These are phyloP conservation scores for Penicillium riverlandense DNA, from an alignment of 495 filamentous ascomycete genomes.

Conservation along the genomic window DNA sequence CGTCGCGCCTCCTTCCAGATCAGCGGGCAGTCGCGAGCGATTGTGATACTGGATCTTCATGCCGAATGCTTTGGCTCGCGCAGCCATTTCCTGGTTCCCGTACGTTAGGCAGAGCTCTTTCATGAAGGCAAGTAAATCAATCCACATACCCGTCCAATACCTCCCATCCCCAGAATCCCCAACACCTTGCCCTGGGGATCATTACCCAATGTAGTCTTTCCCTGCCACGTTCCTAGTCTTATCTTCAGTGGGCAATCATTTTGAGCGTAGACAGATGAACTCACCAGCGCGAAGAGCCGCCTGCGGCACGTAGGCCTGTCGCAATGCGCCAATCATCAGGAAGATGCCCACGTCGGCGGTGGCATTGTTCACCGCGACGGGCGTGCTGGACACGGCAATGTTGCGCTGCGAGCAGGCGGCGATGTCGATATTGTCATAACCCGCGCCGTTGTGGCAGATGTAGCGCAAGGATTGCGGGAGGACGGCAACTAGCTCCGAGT, in stretches of 20 bases:
- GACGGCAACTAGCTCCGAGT: slow-evolving; percentile 48
- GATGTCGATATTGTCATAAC: slow-evolving; percentile 77
- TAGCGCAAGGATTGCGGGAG: slow-evolving; percentile 65
- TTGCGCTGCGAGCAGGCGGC: slow-evolving; percentile 56
- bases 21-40: slow-evolving; percentile 46
- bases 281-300: slow-evolving; percentile 52
- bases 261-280: slow-evolving; percentile 10
- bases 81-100: slow-evolving; percentile 54
- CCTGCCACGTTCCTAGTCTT: slow-evolving; percentile 19
- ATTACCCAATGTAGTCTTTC: slow-evolving; percentile 47
- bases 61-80: slow-evolving; percentile 60
- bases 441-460: slow-evolving; percentile 80
- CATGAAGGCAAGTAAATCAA: no score
- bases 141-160: slow-evolving; percentile 53
- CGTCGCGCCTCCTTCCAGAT: slow-evolving; percentile 49
- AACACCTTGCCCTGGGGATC: slow-evolving; percentile 67
- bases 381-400: slow-evolving; percentile 59
- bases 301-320: slow-evolving; percentile 57
- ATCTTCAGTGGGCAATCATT: slow-evolving; percentile 27
- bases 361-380: slow-evolving; percentile 60
- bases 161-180: slow-evolving; percentile 81
- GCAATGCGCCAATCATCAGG: slow-evolving; percentile 61
- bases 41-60: slow-evolving; percentile 71
- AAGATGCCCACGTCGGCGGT: slow-evolving; percentile 69
- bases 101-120: neutral